phyloP scores from a whole-genome alignment of 129 eudicot genomes.

The Lactuca saligna region DNA sequence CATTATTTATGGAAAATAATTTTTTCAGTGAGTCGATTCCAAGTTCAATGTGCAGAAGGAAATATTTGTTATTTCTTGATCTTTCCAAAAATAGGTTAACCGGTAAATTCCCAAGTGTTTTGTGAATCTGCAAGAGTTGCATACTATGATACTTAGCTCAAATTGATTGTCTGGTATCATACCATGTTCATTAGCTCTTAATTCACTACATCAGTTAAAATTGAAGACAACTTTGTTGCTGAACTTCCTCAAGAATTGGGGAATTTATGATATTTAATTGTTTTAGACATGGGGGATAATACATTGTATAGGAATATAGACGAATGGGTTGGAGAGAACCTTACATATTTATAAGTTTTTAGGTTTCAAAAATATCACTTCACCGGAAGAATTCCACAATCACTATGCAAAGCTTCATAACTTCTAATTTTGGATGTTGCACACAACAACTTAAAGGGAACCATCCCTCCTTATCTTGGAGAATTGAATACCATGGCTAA shows the following conservation, averaged over 20 bases:
- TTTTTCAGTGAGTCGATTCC: too few relatives aligned
- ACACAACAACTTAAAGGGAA: constrained; percentile 15
- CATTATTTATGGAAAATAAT: too few relatives aligned
- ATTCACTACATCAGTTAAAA: constrained; percentile 2
- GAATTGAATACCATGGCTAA: not conserved
- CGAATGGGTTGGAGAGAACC: not conserved
- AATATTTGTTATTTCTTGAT: too few relatives aligned
- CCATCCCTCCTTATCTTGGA: constrained; percentile 27
- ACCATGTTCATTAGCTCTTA: constrained; percentile 23
- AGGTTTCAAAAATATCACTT: too few relatives aligned
- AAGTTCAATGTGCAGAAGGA: too few relatives aligned
- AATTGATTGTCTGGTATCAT: not conserved
- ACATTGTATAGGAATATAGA: constrained; percentile 7
- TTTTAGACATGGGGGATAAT: constrained; percentile 28
- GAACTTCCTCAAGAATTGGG: constrained; percentile 23
- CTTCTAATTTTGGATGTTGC: constrained; percentile 30
- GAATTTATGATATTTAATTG: not conserved
- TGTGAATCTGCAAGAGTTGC: too few relatives aligned
- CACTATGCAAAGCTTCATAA: not conserved
- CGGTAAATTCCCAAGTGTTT: too few relatives aligned
- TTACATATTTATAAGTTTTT: too few relatives aligned
- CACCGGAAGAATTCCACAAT: too few relatives aligned
- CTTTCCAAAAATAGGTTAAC: too few relatives aligned
- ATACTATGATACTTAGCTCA: too few relatives aligned
- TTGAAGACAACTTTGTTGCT: constrained; percentile 26